phyloP scores from a whole-genome alignment of 768 basidiomycete genomes.

The Paxillus ammoniavirescens region DNA sequence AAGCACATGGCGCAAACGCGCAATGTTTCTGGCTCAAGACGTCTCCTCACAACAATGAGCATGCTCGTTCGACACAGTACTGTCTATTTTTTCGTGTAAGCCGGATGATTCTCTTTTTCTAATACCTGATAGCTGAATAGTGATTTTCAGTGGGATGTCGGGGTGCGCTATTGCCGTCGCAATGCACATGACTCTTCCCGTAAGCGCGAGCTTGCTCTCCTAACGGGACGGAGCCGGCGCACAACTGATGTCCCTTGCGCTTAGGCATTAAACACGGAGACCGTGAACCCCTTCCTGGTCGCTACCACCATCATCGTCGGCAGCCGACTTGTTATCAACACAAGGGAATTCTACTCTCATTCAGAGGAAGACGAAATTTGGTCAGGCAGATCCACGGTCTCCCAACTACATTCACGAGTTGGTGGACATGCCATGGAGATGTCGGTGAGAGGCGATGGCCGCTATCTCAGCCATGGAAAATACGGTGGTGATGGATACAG shows the following conservation, averaged over 20 bases:
- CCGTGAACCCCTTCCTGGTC: conserved; percentile 3
- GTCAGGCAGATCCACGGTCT: not conserved
- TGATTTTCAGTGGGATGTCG: not conserved
- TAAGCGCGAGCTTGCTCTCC: not conserved
- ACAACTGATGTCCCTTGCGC: not conserved
- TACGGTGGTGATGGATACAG: too few relatives aligned
- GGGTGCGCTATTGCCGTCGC: conserved; percentile 4
- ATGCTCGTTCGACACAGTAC: too few relatives aligned
- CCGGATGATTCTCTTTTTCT: not conserved
- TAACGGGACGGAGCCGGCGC: not conserved
- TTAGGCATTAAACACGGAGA: conserved; percentile 5
- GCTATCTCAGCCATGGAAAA: not conserved
- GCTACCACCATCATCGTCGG: conserved; percentile 3
- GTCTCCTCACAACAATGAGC: not conserved
- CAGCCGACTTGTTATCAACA: conserved; percentile 1
- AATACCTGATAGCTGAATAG: not conserved
- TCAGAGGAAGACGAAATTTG: not conserved
- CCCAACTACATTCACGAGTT: not conserved
- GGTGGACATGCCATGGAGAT: not conserved
- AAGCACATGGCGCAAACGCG: conserved; percentile 3
- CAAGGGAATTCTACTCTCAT: conserved; percentile 6
- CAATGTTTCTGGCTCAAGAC: not conserved
- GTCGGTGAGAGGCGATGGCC: not conserved
- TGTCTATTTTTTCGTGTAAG: conserved; percentile 10
- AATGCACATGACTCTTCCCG: conserved; percentile 8